Evolutionary conservation across 1,139 yeast genomes (phyloP).

Genomic region (Meyerozyma athensensis): DNA sequence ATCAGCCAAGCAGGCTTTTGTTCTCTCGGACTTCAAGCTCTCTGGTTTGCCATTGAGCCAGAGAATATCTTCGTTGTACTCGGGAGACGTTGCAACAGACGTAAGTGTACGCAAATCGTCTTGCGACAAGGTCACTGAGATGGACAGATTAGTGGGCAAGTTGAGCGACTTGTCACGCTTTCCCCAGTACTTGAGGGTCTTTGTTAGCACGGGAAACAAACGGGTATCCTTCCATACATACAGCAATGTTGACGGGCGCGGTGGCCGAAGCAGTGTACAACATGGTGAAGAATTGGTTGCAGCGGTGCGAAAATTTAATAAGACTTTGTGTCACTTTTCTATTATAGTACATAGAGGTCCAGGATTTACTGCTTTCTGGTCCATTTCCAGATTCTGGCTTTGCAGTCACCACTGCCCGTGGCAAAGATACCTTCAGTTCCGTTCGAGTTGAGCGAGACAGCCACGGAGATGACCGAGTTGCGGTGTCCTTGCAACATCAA

Average conservation of each 20-base stretch:
- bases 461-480: conserved; percentile 92
- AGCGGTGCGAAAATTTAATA: conserved; percentile 6
- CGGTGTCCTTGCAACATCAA: conserved; percentile 96
- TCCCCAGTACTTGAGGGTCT: conserved; percentile 98
- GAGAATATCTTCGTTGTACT: conserved; percentile 59
- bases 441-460: conserved; percentile 74
- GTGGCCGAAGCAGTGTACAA: conserved; percentile 75
- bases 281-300: conserved; percentile 21
- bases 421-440: conserved; percentile 81
- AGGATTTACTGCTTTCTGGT: conserved; percentile 20
- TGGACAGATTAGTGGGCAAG: conserved; percentile 92
- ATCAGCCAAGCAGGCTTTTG: conserved; percentile 75
- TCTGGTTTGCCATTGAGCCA: conserved; percentile 81
- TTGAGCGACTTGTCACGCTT: conserved; percentile 84
- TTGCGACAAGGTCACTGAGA: conserved; percentile 89
- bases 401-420: conserved; percentile 96
- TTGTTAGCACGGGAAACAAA: conserved; percentile 17
- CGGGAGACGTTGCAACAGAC: conserved; percentile 67
- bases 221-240: conserved; percentile 29
- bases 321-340: conserved; percentile 3
- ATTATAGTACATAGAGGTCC: conserved; percentile 1
- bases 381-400: conserved; percentile 95
- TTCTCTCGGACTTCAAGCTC: conserved; percentile 60
- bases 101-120: conserved; percentile 87
- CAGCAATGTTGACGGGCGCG: conserved; percentile 97